A percentile compares a stretch with the other conserved stretches of the same genome.
These are phyloP conservation scores for Lipomyces chichibuensis DNA, from an alignment of 805 yeast species.

Conservation along the genomic window DNA sequence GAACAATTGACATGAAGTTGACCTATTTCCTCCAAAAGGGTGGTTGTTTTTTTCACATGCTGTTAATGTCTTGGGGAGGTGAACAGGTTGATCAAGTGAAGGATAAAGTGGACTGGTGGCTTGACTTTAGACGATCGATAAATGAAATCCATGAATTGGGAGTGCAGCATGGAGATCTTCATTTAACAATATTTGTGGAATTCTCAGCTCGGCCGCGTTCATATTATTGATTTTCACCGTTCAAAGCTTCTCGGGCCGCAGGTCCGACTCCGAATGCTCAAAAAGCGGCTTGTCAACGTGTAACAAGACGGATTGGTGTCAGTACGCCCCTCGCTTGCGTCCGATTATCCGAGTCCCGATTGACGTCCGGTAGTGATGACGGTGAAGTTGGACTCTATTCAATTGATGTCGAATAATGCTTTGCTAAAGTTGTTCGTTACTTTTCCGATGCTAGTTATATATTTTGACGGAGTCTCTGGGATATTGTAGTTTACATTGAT, in stretches of 20 bases:
- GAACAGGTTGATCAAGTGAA: background rate
- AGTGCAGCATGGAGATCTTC: slow-evolving; percentile 2
- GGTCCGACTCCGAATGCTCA: background rate
- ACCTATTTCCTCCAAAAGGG: background rate
- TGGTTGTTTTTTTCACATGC: background rate
- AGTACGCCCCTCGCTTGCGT: too few relatives aligned
- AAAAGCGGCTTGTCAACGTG: background rate
- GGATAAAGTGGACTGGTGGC: background rate
- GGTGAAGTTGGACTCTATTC: too few relatives aligned
- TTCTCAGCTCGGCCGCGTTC: slow-evolving; percentile 5
- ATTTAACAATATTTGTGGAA: slow-evolving; percentile 1
- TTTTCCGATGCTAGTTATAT: too few relatives aligned
- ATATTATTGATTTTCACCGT: slow-evolving; percentile 2
- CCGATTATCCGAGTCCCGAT: too few relatives aligned
- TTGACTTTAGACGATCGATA: background rate
- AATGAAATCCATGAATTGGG: background rate
- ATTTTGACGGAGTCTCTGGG: too few relatives aligned
- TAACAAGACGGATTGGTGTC: too few relatives aligned
- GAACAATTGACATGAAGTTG: background rate
- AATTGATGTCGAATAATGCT: too few relatives aligned
- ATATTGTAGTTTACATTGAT: too few relatives aligned
- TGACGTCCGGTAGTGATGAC: too few relatives aligned
- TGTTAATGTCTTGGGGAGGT: slow-evolving; percentile 7
- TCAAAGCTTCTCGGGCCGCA: background rate
- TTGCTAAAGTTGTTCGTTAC: too few relatives aligned